Percentiles rank a stretch among this genome's conserved stretches.
phyloP scores from a whole-genome alignment of 192 early-diverging fungal genomes.

The Thamnidium elegans region DNA sequence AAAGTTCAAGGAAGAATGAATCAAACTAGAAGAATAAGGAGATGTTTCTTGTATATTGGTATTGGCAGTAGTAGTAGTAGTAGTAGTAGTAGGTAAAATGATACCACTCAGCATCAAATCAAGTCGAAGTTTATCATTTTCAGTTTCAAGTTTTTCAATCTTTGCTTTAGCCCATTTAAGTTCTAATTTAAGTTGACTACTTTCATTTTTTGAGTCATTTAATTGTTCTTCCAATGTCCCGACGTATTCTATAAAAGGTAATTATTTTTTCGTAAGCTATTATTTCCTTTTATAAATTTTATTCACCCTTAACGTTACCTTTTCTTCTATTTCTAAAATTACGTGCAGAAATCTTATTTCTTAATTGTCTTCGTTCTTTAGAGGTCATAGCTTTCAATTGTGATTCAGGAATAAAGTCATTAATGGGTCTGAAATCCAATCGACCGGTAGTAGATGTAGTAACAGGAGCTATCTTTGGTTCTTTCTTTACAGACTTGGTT shows the following conservation, averaged over 20 bases:
- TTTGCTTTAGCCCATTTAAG: constrained; percentile 23
- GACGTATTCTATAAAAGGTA: constrained; percentile 35
- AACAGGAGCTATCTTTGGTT: background rate
- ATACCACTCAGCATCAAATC: constrained; percentile 16
- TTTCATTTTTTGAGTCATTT: constrained; percentile 23
- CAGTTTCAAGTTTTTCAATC: constrained; percentile 22
- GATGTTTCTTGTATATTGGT: background rate
- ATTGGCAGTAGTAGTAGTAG: background rate
- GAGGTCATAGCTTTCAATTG: constrained; percentile 61
- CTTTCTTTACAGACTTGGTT: too few species aligned
- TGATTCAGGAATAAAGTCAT: constrained; percentile 13
- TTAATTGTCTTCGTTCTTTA: constrained; percentile 65
- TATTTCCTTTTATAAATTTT: constrained; percentile 7
- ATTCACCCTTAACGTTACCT: constrained; percentile 31
- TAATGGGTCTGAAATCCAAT: constrained; percentile 9
- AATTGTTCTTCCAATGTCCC: constrained; percentile 25
- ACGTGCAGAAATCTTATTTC: constrained; percentile 75
- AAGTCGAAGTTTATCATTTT: constrained; percentile 28
- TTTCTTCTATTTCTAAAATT: constrained; percentile 73
- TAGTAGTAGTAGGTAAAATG: background rate
- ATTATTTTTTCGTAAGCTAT: constrained; percentile 7
- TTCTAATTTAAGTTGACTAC: constrained; percentile 24
- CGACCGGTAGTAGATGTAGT: constrained; percentile 3
- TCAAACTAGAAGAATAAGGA: background rate
- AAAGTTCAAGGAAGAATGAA: background rate